Percentiles rank a stretch among this genome's conserved stretches.
These are phyloP conservation scores for Penicillium goetzii DNA, from an alignment of 495 filamentous ascomycete genomes.

Conservation along the genomic window DNA sequence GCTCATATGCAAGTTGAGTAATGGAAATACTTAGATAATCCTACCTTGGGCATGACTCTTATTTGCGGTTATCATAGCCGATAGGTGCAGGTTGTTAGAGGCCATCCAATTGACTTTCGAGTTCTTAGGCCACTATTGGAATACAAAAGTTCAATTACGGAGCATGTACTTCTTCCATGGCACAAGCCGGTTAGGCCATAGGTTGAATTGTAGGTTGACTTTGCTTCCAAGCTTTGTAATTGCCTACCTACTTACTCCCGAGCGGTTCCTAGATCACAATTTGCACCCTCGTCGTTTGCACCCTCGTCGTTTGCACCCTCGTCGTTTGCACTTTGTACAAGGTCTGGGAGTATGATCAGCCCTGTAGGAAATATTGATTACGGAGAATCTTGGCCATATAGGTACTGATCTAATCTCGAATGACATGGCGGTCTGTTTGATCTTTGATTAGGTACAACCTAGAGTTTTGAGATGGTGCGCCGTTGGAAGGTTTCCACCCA, in stretches of 20 bases:
- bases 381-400: not conserved
- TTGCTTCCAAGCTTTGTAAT: not conserved
- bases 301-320: too few species aligned
- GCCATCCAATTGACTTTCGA: not conserved
- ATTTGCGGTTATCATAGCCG: not conserved
- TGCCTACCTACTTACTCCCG: not conserved
- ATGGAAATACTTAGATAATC: not conserved
- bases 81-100: conserved; percentile 7
- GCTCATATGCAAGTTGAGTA: conserved; percentile 1
- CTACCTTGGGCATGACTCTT: not conserved
- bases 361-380: too few species aligned
- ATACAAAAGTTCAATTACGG: too few species aligned
- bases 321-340: not conserved
- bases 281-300: too few species aligned
- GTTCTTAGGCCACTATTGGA: not conserved
- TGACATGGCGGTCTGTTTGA: too few species aligned
- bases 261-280: not conserved
- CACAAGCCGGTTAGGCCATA: too few species aligned
- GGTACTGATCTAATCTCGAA: not conserved
- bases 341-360: too few species aligned
- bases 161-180: too few species aligned
- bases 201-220: not conserved
- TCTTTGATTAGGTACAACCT: not conserved
- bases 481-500: not conserved
- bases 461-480: not conserved